These are phyloP conservation scores for Penicillium sp. DNA, from an alignment of 2,329 filamentous ascomycete genomes.

Conservation along the genomic window DNA sequence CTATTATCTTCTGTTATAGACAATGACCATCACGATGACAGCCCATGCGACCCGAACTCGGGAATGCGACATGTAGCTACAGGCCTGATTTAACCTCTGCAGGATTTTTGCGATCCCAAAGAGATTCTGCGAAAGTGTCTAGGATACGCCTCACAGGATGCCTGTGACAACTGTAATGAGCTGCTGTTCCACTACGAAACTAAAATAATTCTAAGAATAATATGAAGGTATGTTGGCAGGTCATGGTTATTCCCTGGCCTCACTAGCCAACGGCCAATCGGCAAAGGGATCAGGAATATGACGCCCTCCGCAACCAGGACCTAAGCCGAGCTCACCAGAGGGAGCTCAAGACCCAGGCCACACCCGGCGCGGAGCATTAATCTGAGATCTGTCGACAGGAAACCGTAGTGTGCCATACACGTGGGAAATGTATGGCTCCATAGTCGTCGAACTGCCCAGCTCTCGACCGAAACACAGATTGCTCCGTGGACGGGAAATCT, in stretches of 20 bases:
- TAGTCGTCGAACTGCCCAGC: conserved; percentile 80
- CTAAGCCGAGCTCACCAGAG: conserved; percentile 63
- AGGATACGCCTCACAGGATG: not conserved
- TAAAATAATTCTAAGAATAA: not conserved
- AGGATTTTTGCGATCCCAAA: not conserved
- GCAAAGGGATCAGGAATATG: conserved; percentile 89
- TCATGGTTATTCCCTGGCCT: conserved; percentile 89
- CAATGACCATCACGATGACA: conserved; percentile 17
- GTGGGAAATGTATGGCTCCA: conserved; percentile 64
- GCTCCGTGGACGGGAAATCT: conserved; percentile 60
- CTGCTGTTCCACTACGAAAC: not conserved
- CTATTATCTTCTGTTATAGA: conserved; percentile 6
- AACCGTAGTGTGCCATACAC: conserved; percentile 63
- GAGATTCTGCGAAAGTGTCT: not conserved
- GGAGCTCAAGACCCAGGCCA: conserved; percentile 60
- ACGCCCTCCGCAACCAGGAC: conserved; percentile 54
- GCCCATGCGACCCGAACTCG: not conserved
- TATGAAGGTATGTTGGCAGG: conserved; percentile 56
- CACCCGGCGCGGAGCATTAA: conserved; percentile 53
- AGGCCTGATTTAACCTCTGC: not conserved
- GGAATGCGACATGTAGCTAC: not conserved
- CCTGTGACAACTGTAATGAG: not conserved
- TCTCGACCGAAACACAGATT: conserved; percentile 65
- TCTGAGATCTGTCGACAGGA: conserved; percentile 97
- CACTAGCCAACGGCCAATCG: conserved; percentile 79